A percentile compares a stretch with the other conserved stretches of the same genome.
Conservation (phyloP, 2,329 filamentous ascomycete species). For the Arthroderma sp. region DNA sequence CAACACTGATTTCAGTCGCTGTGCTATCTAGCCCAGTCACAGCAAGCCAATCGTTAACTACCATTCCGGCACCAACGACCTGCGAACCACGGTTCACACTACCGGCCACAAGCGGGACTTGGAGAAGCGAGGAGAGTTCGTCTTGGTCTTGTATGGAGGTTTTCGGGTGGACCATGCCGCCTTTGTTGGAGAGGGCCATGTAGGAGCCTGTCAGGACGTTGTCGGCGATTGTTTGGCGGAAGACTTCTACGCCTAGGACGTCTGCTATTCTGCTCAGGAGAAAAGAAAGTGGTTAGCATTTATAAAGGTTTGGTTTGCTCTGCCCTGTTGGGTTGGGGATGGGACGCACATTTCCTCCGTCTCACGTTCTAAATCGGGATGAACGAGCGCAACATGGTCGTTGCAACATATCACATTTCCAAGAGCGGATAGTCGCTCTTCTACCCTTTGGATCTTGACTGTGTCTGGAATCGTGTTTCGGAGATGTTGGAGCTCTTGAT, state of each 20-base stretch:
- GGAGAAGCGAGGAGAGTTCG: slow-evolving; percentile 81
- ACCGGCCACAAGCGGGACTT: slow-evolving; percentile 90
- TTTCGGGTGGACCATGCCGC: slow-evolving; percentile 93
- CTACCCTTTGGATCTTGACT: slow-evolving; percentile 92
- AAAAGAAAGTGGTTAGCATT: background rate
- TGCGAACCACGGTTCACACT: slow-evolving; percentile 84
- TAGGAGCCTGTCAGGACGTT: slow-evolving; percentile 94
- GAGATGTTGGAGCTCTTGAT: slow-evolving; percentile 95
- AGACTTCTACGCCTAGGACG: slow-evolving; percentile 52
- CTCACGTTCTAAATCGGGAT: slow-evolving; percentile 93
- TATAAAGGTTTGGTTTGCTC: background rate
- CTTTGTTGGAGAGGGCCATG: slow-evolving; percentile 92
- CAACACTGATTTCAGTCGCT: slow-evolving; percentile 90
- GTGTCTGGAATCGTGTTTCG: slow-evolving; percentile 85
- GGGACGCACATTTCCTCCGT: slow-evolving; percentile 69
- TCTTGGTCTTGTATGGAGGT: slow-evolving; percentile 96
- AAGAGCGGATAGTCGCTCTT: slow-evolving; percentile 87
- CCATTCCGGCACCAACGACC: slow-evolving; percentile 93
- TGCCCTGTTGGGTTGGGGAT: background rate
- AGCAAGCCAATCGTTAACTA: slow-evolving; percentile 95
- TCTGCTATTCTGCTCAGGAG: slow-evolving; percentile 56
- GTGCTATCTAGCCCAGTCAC: slow-evolving; percentile 89
- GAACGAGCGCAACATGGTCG: slow-evolving; percentile 91
- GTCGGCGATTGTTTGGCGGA: slow-evolving; percentile 81
- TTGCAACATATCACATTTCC: slow-evolving; percentile 96